Evolutionary conservation across 805 yeast genomes (phyloP).

Genomic region (Metschnikowia gelsemii): DNA sequence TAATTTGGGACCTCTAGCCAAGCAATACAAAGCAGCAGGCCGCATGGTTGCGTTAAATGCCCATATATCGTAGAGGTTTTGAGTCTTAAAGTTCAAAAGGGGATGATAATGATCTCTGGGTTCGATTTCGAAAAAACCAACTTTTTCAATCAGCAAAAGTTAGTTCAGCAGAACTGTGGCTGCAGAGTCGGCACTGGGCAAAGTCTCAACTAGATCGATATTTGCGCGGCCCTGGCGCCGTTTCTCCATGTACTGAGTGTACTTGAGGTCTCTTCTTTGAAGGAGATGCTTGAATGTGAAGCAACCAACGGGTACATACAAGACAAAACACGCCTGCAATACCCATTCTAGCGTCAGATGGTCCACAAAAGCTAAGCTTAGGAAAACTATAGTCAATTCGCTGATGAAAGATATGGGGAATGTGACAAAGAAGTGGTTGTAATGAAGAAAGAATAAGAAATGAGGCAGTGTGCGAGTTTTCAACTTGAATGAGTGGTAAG

Average conservation of each 20-base stretch:
- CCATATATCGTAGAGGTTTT: too few relatives aligned
- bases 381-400: constrained; percentile 37
- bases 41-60: constrained; percentile 77
- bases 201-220: not conserved
- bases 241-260: constrained; percentile 24
- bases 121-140: too few relatives aligned
- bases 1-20: constrained; percentile 72
- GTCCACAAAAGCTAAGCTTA: constrained; percentile 35
- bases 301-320: constrained; percentile 39
- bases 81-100: too few relatives aligned
- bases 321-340: constrained; percentile 28
- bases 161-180: too few relatives aligned
- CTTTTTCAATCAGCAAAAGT: too few relatives aligned
- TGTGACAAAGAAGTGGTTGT: constrained; percentile 33
- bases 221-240: constrained; percentile 11
- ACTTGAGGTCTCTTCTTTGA: constrained; percentile 22
- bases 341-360: constrained; percentile 26
- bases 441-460: constrained; percentile 38
- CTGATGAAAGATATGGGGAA: constrained; percentile 34
- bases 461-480: constrained; percentile 38
- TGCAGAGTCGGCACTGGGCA: not conserved
- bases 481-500: constrained; percentile 36
- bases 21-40: constrained; percentile 71
- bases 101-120: too few relatives aligned
- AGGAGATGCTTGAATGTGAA: constrained; percentile 34